Base-by-base conservation (phyloP, 2,329 filamentous ascomycete species). In the Cladosporium sp. region DNA sequence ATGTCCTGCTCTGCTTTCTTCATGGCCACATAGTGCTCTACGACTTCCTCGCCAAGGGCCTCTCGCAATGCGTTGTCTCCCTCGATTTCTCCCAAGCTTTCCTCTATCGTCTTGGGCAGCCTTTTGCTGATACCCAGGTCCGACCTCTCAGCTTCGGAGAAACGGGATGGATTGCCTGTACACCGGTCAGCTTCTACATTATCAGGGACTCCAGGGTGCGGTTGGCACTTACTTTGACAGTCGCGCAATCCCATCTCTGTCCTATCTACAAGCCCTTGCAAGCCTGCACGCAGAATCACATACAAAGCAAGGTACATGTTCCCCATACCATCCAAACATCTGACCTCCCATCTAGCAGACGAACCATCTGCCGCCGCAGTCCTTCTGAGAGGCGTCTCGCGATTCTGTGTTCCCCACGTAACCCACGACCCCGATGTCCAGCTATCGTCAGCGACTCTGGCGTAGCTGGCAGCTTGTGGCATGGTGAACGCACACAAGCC, bases 371-470 rank as follows among this genome's bases (percentile, higher is more conserved):
- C 52, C 49, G 26, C 41, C 0, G 60, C 57, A 5, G 92, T 85
- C 74, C 90, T 88, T 14, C 92, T 85, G 11, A 96, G 80, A 0
- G 92, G 89, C 4, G 87, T 83, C 79, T 94, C 91, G 21, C 90
- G 87, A 76, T 95, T 95, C 78, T 95, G 88, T 4, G 87, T 90
- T 14, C 92, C 92, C 92, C 91, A 96, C 0, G 89, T 81, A 0
- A 93, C 85, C 88, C 89, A 93, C 8, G 88, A 86, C 0, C 91
- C 91, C n/a, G 91, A 91, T 0, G 90, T 86, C 92, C 91, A 95
- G 66, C 81, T 81, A n/a, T 91, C 85, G 63, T 92, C 88, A 1
- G 80, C 78, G 12, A 91, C 83, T 4, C 92, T 85, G 41, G 86
- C 85, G 76, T 95, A 95, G 75, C 88, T 92, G 0, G 83, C 82